A percentile compares a stretch with the other conserved stretches of the same genome.
Evolutionary conservation across 768 basidiomycete genomes (phyloP).

Genomic region (Krasilnikovozyma curviuscula): DNA sequence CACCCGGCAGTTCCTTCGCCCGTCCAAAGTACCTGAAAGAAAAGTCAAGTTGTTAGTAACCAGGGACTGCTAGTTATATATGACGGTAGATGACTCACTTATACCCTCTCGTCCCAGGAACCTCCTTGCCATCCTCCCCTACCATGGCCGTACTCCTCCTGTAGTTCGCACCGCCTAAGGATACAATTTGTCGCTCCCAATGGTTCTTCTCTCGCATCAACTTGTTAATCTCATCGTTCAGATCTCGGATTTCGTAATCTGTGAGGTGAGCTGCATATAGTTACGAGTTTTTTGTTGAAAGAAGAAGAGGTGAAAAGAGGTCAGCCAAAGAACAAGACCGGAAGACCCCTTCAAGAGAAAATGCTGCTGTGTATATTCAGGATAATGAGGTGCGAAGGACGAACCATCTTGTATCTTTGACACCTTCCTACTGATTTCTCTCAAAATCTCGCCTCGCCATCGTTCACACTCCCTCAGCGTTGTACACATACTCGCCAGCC

Average conservation of each 20-base stretch:
- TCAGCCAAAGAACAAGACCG: not conserved
- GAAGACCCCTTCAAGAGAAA: not conserved
- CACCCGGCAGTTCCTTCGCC: constrained; percentile 85
- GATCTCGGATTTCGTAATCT: constrained; percentile 85
- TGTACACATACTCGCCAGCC: constrained; percentile 81
- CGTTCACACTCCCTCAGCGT: constrained; percentile 81
- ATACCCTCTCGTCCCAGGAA: constrained; percentile 91
- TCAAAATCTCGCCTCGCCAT: constrained; percentile 85
- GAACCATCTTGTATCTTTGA: constrained; percentile 90
- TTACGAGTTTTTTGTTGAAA: not conserved
- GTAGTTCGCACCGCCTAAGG: constrained; percentile 88
- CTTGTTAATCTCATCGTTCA: constrained; percentile 96
- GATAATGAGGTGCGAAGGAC: constrained; percentile 20
- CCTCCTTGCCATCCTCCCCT: constrained; percentile 87
- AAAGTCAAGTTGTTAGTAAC: not conserved
- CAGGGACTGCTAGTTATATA: not conserved
- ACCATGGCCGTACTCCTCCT: constrained; percentile 72
- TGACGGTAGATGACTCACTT: constrained; percentile 40
- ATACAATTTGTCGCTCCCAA: constrained; percentile 97
- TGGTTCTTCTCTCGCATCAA: constrained; percentile 85
- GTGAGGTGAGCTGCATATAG: constrained; percentile 53
- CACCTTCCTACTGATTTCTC: constrained; percentile 89
- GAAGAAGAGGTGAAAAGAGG: not conserved
- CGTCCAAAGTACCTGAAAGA: constrained; percentile 73
- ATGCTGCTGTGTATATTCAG: too few relatives aligned